These are phyloP conservation scores for Emergomyces orientalis DNA, from an alignment of 2,329 filamentous ascomycete genomes.

Conservation along the genomic window DNA sequence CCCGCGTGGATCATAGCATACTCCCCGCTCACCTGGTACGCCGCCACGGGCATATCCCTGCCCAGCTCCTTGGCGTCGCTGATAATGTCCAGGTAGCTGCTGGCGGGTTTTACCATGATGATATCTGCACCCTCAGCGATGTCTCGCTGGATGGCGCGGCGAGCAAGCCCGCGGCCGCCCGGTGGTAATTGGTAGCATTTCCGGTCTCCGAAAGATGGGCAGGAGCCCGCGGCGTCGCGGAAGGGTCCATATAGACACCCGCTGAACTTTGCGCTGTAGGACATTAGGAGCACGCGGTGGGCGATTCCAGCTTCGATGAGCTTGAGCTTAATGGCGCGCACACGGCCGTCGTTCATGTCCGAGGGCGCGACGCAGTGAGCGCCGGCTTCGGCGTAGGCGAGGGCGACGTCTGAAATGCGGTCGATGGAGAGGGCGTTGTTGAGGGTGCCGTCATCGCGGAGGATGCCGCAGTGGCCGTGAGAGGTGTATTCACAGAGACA, in stretches of 20 bases:
- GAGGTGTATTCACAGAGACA: constrained; percentile 98
- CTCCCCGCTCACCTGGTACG: constrained; percentile 95
- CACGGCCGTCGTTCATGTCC: constrained; percentile 98
- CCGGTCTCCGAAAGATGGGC: constrained; percentile 85
- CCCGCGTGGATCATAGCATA: constrained; percentile 96
- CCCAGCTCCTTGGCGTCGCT: constrained; percentile 92
- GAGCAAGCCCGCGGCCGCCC: constrained; percentile 80
- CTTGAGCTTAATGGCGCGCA: constrained; percentile 95
- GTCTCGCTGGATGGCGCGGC: constrained; percentile 81
- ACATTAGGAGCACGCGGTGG: constrained; percentile 89
- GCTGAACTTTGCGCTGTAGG: constrained; percentile 95
- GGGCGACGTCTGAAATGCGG: constrained; percentile 91
- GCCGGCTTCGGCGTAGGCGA: constrained; percentile 90
- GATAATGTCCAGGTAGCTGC: constrained; percentile 94
- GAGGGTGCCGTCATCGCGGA: constrained; percentile 81
- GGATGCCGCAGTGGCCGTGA: constrained; percentile 93
- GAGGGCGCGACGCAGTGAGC: constrained; percentile 95
- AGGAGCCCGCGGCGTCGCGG: constrained; percentile 86
- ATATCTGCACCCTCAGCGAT: constrained; percentile 92
- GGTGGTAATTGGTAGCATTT: constrained; percentile 95
- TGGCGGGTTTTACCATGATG: constrained; percentile 98
- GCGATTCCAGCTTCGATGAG: constrained; percentile 90
- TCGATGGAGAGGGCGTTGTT: constrained; percentile 93
- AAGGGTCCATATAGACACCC: constrained; percentile 96
- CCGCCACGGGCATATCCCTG: constrained; percentile 81